Conservation (phyloP, 2,329 filamentous ascomycete species). For the Fusarium coffeatum region DNA sequence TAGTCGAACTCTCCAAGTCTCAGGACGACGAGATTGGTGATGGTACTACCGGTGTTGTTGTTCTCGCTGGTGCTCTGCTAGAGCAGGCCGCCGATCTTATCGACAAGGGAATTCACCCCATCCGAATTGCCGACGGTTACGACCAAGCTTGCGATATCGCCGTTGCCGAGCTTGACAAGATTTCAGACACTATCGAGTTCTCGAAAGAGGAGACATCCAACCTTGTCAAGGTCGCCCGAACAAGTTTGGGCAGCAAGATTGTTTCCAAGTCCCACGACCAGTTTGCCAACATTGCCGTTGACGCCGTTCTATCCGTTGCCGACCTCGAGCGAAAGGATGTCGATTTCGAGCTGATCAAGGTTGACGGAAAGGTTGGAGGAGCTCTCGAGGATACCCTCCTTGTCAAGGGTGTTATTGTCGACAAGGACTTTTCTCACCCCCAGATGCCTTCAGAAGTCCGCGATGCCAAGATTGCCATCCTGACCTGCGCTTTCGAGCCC, state of each 20-base stretch:
- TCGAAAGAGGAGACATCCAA: conserved; percentile 82
- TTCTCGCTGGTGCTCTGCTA: conserved; percentile 90
- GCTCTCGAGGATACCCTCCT: conserved; percentile 92
- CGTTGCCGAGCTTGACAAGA: conserved; percentile 89
- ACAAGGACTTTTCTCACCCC: conserved; percentile 99
- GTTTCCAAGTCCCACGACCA: conserved; percentile 99
- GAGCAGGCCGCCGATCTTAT: conserved; percentile 98
- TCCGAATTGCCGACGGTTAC: conserved; percentile 97
- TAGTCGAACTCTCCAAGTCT: conserved; percentile 97
- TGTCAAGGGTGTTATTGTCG: conserved; percentile 97
- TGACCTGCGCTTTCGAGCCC: conserved; percentile 98
- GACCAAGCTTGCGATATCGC: conserved; percentile 98
- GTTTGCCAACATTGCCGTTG: conserved; percentile 96
- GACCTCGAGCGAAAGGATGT: conserved; percentile 97
- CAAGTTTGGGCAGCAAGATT: conserved; percentile 97
- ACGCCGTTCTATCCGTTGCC: conserved; percentile 95
- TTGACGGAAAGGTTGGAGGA: conserved; percentile 97
- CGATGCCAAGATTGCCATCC: conserved; percentile 96
- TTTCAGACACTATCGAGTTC: conserved; percentile 92
- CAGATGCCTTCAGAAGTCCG: conserved; percentile 97
- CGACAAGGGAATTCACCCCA: conserved; percentile 99
- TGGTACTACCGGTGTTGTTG: conserved; percentile 96
- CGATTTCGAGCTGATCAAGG: conserved; percentile 99
- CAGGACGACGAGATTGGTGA: conserved; percentile 99
- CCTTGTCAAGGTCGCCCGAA: conserved; percentile 93